Evolutionary conservation across 1,284 basidiomycete genomes (phyloP).

Genomic region (Cutaneotrichosporon cutaneum): DNA sequence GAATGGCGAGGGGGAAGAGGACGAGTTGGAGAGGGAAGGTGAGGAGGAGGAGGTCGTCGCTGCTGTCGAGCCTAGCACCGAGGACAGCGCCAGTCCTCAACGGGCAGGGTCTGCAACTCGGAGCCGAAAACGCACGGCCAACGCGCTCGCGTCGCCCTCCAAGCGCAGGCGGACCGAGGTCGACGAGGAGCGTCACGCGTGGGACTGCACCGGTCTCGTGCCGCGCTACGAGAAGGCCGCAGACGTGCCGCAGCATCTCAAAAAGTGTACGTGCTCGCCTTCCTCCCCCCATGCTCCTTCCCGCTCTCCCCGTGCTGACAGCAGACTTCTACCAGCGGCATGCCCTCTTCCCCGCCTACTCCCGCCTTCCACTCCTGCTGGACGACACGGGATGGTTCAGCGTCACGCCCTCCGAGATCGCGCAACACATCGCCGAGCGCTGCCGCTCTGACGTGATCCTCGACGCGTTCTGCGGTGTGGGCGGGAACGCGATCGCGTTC

Average conservation of each 20-base stretch:
- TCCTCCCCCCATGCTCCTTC: neutral
- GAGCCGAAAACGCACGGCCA: neutral
- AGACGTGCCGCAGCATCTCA: conserved; percentile 70
- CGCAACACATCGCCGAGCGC: conserved; percentile 84
- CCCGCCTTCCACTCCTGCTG: conserved; percentile 57
- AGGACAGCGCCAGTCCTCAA: no score
- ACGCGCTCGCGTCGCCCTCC: conserved; percentile 7
- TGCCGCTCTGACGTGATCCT: conserved; percentile 69
- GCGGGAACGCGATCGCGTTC: conserved; percentile 96
- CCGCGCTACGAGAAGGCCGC: conserved; percentile 63
- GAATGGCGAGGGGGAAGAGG: conserved; percentile 14
- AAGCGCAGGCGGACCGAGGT: conserved; percentile 17
- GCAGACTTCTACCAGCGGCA: conserved; percentile 81
- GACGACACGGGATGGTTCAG: conserved; percentile 88
- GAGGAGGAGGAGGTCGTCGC: conserved; percentile 1
- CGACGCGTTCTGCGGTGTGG: conserved; percentile 96
- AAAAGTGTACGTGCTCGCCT: conserved; percentile 67
- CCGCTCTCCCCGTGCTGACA: neutral
- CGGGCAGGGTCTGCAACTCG: neutral
- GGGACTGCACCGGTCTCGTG: conserved; percentile 69
- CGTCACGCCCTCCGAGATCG: conserved; percentile 90
- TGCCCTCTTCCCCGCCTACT: conserved; percentile 76
- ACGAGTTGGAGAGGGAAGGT: conserved; percentile 10
- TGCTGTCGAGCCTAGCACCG: neutral
- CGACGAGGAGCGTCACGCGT: conserved; percentile 36